These are phyloP conservation scores for Crepidotus sp. DNA, from an alignment of 1,284 basidiomycete genomes.

Conservation along the genomic window DNA sequence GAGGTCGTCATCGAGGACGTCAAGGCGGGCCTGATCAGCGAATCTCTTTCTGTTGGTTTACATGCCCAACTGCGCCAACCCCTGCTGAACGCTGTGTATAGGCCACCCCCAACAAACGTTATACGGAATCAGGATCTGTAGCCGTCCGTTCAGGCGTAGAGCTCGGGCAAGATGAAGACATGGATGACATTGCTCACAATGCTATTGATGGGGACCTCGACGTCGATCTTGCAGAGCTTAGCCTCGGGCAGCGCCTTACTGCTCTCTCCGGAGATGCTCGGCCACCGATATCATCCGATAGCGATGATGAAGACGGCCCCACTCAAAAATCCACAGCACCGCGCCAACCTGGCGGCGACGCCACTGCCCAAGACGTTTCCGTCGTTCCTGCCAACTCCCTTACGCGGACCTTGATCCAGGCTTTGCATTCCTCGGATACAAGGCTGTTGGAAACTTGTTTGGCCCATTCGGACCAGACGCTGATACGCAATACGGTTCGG, in stretches of 20 bases:
- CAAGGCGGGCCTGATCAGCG: conserved; percentile 30
- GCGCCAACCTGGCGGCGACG: conserved; percentile 25
- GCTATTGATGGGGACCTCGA: conserved; percentile 66
- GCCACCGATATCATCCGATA: conserved; percentile 32
- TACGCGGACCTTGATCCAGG: conserved; percentile 92
- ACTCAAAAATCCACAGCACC: conserved; percentile 20
- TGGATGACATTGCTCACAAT: conserved; percentile 42
- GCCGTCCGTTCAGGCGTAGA: conserved; percentile 56
- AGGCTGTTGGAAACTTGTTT: conserved; percentile 86
- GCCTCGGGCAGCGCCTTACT: conserved; percentile 79
- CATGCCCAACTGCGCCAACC: not conserved
- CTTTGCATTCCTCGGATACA: conserved; percentile 90
- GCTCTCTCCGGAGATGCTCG: conserved; percentile 47
- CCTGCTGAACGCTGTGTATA: conserved; percentile 16
- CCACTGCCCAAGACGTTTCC: conserved; percentile 23
- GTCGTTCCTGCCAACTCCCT: conserved; percentile 80
- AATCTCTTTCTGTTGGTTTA: conserved; percentile 23
- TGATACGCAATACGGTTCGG: conserved; percentile 86
- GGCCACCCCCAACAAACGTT: conserved; percentile 43
- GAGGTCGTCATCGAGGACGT: conserved; percentile 46
- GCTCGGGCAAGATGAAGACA: conserved; percentile 48
- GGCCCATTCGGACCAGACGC: conserved; percentile 68
- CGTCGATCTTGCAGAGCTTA: conserved; percentile 81
- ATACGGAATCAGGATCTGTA: conserved; percentile 53
- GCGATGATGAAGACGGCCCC: conserved; percentile 34